Evolutionary conservation across 2,329 filamentous ascomycete species (phyloP).

Genomic region (Teratosphaeria nubilosa): DNA sequence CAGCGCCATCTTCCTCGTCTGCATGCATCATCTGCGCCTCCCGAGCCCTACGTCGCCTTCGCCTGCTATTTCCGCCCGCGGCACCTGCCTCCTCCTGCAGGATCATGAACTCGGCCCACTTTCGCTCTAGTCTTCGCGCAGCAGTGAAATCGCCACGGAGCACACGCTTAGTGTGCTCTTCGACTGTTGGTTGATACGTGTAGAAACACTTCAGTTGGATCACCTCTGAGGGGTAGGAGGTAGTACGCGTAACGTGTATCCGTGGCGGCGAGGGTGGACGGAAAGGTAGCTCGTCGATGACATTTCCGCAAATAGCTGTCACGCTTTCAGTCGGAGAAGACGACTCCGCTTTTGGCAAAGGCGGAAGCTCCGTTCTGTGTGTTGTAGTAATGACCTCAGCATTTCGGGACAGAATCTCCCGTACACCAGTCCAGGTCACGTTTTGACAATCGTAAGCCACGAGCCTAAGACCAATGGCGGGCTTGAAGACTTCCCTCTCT

Average conservation of each 20-base stretch:
- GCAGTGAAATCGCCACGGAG: constrained; percentile 63
- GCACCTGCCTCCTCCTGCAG: constrained; percentile 73
- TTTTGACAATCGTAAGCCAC: constrained; percentile 87
- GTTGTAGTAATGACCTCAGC: constrained; percentile 54
- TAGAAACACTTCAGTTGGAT: constrained; percentile 90
- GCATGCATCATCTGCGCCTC: constrained; percentile 73
- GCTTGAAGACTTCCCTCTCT: constrained; percentile 19
- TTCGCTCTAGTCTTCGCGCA: constrained; percentile 71
- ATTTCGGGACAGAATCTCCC: constrained; percentile 78
- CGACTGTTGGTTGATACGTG: constrained; percentile 87
- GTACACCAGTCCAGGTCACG: constrained; percentile 84
- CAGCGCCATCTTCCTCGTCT: constrained; percentile 60
- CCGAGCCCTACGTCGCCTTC: constrained; percentile 65
- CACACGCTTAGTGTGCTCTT: constrained; percentile 84
- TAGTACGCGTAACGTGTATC: constrained; percentile 19
- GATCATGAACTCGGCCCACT: constrained; percentile 94
- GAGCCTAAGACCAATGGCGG: constrained; percentile 55
- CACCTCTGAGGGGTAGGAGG: constrained; percentile 63
- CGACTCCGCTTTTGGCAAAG: constrained; percentile 8
- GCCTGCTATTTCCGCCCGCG: constrained; percentile 53
- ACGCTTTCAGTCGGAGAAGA: constrained; percentile 10
- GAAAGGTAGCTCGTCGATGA: neutral
- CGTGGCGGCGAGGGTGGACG: constrained; percentile 8
- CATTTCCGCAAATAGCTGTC: constrained; percentile 7
- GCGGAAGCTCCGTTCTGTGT: constrained; percentile 17